phyloP scores from a whole-genome alignment of 441 rosid species.

The Biscutella laevigata region DNA sequence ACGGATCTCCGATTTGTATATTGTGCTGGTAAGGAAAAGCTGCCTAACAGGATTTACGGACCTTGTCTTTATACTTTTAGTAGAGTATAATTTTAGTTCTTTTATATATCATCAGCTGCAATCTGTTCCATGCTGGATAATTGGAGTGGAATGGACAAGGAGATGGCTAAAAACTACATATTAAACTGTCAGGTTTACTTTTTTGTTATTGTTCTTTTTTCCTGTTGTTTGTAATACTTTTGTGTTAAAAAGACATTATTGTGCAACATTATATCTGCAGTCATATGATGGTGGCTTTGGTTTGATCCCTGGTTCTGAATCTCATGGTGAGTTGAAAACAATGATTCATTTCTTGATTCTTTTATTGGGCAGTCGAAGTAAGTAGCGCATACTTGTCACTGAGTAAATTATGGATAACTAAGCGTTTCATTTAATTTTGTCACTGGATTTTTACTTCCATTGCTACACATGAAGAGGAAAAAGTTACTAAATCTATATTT shows the following conservation, averaged over 20 bases:
- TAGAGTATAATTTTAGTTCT: slow-evolving; percentile 21
- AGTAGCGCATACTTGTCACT: neutral
- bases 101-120: slow-evolving; percentile 55
- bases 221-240: neutral
- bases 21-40: slow-evolving; percentile 77
- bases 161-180: slow-evolving; percentile 67
- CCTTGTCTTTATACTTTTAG: slow-evolving; percentile 11
- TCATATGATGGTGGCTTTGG: slow-evolving; percentile 98
- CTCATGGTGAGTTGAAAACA: slow-evolving; percentile 72
- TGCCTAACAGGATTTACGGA: neutral
- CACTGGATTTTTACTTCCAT: neutral
- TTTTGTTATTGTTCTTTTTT: slow-evolving; percentile 5
- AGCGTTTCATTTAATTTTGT: neutral
- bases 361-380: neutral
- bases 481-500: too few relatives aligned
- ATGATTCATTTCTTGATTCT: slow-evolving; percentile 1
- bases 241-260: slow-evolving; percentile 4
- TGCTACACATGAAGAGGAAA: neutral
- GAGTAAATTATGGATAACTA: neutral
- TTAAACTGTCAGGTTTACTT: slow-evolving; percentile 63
- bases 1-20: slow-evolving; percentile 79
- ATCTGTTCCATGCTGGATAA: slow-evolving; percentile 64
- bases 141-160: slow-evolving; percentile 87
- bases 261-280: slow-evolving; percentile 44
- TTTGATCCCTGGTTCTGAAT: slow-evolving; percentile 78